Evolutionary conservation across 2,329 filamentous ascomycete genomes (phyloP).

Genomic region (Cordyceps cateniannulata): DNA sequence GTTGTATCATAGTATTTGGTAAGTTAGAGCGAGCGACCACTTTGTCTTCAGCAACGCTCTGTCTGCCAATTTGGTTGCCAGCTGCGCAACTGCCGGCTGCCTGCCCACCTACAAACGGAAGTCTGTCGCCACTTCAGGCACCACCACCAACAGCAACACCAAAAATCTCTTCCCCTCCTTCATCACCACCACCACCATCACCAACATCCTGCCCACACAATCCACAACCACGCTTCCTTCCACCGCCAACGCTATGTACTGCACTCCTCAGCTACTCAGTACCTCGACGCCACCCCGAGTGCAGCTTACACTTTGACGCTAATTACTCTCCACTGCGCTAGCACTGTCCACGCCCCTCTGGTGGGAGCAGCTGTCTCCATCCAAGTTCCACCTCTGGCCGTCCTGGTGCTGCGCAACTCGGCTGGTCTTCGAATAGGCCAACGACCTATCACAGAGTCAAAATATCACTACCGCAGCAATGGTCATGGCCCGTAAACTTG

Average conservation of each 20-base stretch:
- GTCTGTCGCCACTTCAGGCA: not conserved
- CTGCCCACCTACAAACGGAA: not conserved
- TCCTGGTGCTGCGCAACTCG: slow-evolving; percentile 2
- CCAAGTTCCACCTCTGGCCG: not conserved
- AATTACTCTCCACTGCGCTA: not conserved
- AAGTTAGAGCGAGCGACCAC: too few species aligned
- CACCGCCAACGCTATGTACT: not conserved
- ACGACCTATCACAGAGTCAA: not conserved
- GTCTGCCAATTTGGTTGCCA: not conserved
- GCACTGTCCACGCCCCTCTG: not conserved
- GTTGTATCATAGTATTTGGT: not conserved
- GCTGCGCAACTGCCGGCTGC: not conserved
- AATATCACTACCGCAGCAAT: not conserved
- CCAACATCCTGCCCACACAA: not conserved
- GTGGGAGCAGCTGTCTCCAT: not conserved
- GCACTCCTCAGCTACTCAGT: not conserved
- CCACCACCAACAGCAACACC: not conserved
- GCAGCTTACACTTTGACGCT: not conserved
- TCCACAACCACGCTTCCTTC: not conserved
- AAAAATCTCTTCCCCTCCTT: not conserved
- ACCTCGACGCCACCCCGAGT: slow-evolving; percentile 2
- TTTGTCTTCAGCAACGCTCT: too few species aligned
- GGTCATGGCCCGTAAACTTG: slow-evolving; percentile 2
- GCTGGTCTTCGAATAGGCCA: not conserved
- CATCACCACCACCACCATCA: not conserved